These are phyloP conservation scores for Saccharum hybrid DNA, from an alignment of 202 grass and related monocot genomes.

Conservation along the genomic window DNA sequence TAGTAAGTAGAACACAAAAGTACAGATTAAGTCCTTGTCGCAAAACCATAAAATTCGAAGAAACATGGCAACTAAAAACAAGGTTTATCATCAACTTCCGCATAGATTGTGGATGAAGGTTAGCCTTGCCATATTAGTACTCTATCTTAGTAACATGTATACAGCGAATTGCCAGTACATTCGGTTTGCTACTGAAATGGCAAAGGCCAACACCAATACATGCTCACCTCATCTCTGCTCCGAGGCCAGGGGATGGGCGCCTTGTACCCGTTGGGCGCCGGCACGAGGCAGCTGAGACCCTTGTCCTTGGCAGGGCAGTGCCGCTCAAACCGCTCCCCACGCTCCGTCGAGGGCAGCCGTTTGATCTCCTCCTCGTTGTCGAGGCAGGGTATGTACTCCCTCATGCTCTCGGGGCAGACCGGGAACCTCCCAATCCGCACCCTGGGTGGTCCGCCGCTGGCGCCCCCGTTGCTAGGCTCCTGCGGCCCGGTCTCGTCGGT, in stretches of 20 bases:
- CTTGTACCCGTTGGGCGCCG: slow-evolving; percentile 72
- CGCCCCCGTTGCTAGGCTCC: slow-evolving; percentile 3
- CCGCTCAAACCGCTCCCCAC: slow-evolving; percentile 81
- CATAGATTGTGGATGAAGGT: background rate
- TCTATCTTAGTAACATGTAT: background rate
- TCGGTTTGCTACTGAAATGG: slow-evolving; percentile 5
- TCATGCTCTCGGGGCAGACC: slow-evolving; percentile 62
- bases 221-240: slow-evolving; percentile 80
- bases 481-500: slow-evolving; percentile 23
- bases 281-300: slow-evolving; percentile 72
- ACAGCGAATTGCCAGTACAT: background rate
- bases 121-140: background rate
- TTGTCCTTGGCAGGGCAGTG: slow-evolving; percentile 76
- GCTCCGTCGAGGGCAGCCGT: slow-evolving; percentile 61
- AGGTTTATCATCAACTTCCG: background rate
- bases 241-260: slow-evolving; percentile 68
- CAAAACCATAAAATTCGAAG: slow-evolving; percentile 11
- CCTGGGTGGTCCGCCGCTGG: slow-evolving; percentile 8
- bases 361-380: slow-evolving; percentile 81
- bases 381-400: slow-evolving; percentile 91
- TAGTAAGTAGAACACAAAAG: slow-evolving; percentile 1
- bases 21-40: background rate
- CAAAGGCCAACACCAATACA: slow-evolving; percentile 16
- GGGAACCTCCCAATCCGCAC: slow-evolving; percentile 55
- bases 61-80: background rate